Percentiles rank a stretch among this genome's conserved stretches.
These are phyloP conservation scores for Phytophthora brassicae DNA, from an alignment of 352 stramenopile species.

Conservation along the genomic window DNA sequence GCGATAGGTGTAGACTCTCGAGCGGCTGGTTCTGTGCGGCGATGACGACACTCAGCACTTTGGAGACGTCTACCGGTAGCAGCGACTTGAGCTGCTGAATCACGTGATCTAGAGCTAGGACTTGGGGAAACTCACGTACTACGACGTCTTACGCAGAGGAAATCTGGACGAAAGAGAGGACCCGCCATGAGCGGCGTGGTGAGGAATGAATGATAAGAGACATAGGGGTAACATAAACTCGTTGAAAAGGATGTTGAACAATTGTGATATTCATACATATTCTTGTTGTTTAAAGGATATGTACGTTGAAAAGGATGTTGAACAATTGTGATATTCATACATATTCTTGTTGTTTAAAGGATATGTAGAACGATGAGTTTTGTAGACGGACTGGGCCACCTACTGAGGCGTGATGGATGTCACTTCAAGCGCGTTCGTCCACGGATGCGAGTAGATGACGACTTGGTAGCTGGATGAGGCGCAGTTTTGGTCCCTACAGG, in stretches of 20 bases:
- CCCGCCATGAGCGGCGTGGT: neutral
- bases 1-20: constrained; percentile 14
- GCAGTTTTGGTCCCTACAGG: constrained; percentile 32
- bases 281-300: too few relatives aligned
- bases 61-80: constrained; percentile 41
- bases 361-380: too few relatives aligned
- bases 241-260: too few relatives aligned
- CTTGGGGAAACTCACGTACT: constrained; percentile 15
- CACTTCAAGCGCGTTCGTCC: constrained; percentile 32
- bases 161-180: constrained; percentile 9
- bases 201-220: too few relatives aligned
- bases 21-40: constrained; percentile 26
- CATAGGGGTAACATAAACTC: too few relatives aligned
- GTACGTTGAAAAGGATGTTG: too few relatives aligned
- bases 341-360: too few relatives aligned
- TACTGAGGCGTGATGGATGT: constrained; percentile 21
- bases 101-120: constrained; percentile 37
- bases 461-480: constrained; percentile 23
- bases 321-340: too few relatives aligned
- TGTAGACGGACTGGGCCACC: too few relatives aligned
- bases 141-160: constrained; percentile 39
- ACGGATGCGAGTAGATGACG: constrained; percentile 30
- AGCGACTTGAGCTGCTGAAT: constrained; percentile 24
- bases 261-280: too few relatives aligned
- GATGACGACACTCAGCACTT: constrained; percentile 29